Conservation (phyloP, 176 grass and related monocot genomes). For the Bromus sterilis region DNA sequence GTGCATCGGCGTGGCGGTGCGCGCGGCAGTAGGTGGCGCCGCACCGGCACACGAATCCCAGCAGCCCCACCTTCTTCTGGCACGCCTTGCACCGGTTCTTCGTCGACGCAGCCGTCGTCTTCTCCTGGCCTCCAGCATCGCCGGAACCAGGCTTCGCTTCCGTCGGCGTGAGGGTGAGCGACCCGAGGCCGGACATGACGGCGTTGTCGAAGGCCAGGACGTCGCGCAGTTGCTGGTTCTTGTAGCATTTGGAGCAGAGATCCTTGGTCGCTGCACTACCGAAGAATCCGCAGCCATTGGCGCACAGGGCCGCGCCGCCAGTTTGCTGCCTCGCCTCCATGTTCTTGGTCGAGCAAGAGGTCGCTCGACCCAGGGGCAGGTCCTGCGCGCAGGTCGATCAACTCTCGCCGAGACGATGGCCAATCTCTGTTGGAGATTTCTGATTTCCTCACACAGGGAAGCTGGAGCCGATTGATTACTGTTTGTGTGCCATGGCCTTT, state of each 20-base stretch:
- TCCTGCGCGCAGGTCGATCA: background rate
- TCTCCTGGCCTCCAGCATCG: background rate
- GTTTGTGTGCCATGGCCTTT: too few species aligned
- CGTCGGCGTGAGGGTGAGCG: background rate
- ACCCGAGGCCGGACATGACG: background rate
- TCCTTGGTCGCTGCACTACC: background rate
- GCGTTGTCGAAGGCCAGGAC: background rate
- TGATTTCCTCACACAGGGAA: background rate
- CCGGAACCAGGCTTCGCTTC: too few species aligned
- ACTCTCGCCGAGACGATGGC: background rate
- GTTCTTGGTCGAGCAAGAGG: too few species aligned
- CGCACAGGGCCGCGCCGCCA: background rate
- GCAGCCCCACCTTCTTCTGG: background rate
- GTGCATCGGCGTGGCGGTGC: background rate
- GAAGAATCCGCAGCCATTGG: constrained; percentile 7
- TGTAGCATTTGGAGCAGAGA: constrained; percentile 19
- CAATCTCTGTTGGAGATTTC: background rate
- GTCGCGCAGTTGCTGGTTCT: background rate
- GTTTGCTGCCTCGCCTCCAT: background rate
- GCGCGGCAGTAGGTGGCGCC: background rate
- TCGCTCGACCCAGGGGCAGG: too few species aligned
- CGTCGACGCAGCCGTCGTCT: background rate
- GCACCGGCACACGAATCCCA: background rate
- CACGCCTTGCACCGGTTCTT: background rate
- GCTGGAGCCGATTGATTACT: too few species aligned